Conservation (phyloP, 345 rosid genomes). For the Erodium maritimum region DNA sequence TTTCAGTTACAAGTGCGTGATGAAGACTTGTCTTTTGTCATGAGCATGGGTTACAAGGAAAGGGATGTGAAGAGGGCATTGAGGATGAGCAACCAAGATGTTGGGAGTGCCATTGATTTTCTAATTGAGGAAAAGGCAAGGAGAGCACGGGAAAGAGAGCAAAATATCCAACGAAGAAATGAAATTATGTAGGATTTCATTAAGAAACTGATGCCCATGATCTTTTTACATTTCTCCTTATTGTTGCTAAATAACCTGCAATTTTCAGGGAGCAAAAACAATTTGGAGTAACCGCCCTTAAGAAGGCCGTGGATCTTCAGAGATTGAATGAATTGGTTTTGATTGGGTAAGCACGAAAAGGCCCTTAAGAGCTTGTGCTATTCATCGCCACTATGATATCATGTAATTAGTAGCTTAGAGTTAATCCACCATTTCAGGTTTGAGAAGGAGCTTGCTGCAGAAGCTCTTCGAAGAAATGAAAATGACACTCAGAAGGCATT, state of each 20-base stretch:
- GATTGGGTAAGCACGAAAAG: conserved; percentile 49
- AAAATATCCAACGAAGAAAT: conserved; percentile 34
- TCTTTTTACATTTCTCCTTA: background rate
- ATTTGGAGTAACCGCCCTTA: conserved; percentile 70
- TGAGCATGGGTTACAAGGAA: conserved; percentile 80
- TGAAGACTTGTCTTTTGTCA: conserved; percentile 60
- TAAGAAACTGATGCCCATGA: background rate
- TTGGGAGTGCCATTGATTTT: conserved; percentile 63
- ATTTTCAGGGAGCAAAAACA: conserved; percentile 70
- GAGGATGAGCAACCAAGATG: conserved; percentile 67
- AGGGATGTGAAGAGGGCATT: conserved; percentile 69
- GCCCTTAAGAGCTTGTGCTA: background rate
- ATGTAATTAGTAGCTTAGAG: background rate
- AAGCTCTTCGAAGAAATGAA: conserved; percentile 83
- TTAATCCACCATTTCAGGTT: conserved; percentile 40
- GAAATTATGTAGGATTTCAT: conserved; percentile 40
- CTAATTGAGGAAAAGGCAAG: conserved; percentile 62
- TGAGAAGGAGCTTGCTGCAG: conserved; percentile 77
- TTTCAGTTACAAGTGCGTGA: conserved; percentile 78
- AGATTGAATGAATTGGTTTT: conserved; percentile 44
- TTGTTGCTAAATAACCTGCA: background rate
- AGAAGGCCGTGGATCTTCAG: conserved; percentile 73
- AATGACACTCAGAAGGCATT: conserved; percentile 69
- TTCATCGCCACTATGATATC: background rate
- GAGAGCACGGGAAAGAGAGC: conserved; percentile 39